Percentiles rank a stretch among this genome's conserved stretches.
Conservation (phyloP, 2,329 filamentous ascomycete genomes). For the Pseudogymnoascus sp. region DNA sequence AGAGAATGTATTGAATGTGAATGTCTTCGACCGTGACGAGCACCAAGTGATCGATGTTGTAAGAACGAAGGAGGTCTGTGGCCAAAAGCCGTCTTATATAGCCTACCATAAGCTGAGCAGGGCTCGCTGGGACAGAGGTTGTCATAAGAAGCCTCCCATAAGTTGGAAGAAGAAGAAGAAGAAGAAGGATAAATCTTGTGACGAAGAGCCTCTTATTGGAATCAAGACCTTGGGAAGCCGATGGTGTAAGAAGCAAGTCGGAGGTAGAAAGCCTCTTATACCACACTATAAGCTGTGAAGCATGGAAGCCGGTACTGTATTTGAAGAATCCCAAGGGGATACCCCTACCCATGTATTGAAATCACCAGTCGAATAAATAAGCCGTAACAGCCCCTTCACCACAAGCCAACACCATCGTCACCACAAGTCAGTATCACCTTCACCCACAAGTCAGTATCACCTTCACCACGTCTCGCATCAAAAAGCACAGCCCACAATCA, state of each 20-base stretch:
- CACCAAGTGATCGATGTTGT: background rate
- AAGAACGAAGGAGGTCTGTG: background rate
- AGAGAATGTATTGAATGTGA: background rate
- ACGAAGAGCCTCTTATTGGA: background rate
- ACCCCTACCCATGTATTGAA: background rate
- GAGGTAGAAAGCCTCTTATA: background rate
- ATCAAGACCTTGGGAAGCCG: background rate
- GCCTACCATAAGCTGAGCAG: background rate
- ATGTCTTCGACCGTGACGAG: background rate
- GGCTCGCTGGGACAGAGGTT: background rate
- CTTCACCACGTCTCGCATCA: background rate
- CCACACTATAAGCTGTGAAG: background rate
- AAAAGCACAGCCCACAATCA: background rate
- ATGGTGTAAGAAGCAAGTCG: background rate
- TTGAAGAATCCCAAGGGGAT: background rate
- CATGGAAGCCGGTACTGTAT: background rate
- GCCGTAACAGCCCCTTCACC: background rate
- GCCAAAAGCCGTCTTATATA: background rate
- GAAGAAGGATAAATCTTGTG: background rate
- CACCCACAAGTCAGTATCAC: background rate
- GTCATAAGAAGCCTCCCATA: background rate
- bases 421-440: background rate
- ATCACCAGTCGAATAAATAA: background rate
- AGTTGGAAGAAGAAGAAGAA: background rate
- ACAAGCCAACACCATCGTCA: background rate